These are phyloP conservation scores for Oryza meyeriana DNA, from an alignment of 176 grass and related monocot species.

Conservation along the genomic window DNA sequence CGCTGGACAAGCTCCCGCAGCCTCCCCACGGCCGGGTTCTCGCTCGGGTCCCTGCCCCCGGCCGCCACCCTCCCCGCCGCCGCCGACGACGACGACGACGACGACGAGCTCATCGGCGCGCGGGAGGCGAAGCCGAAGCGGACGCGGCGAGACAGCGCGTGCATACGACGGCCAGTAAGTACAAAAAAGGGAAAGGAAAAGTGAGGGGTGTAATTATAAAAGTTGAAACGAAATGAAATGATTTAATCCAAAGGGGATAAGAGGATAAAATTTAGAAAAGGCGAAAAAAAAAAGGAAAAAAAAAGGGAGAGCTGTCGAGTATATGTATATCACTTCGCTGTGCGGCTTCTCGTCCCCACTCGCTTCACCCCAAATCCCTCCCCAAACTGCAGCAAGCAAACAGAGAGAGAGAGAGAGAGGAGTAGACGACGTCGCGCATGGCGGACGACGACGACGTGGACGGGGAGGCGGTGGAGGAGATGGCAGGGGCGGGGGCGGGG, in stretches of 20 bases:
- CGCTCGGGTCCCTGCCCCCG: constrained; percentile 13
- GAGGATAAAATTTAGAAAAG: background rate
- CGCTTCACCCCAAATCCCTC: constrained; percentile 4
- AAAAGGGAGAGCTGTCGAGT: constrained; percentile 35
- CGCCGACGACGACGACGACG: constrained; percentile 18
- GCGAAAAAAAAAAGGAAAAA: background rate
- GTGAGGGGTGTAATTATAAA: background rate
- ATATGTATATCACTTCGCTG: constrained; percentile 60
- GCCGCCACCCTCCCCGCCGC: constrained; percentile 21
- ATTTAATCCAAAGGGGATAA: constrained; percentile 35
- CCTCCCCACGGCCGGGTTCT: constrained; percentile 37
- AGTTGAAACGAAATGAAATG: background rate
- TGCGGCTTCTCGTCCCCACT: constrained; percentile 26
- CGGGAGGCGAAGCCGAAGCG: background rate
- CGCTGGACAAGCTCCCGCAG: constrained; percentile 46
- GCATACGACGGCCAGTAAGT: constrained; percentile 1
- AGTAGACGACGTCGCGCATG: constrained; percentile 24
- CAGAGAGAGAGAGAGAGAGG: background rate
- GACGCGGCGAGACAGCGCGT: constrained; percentile 2
- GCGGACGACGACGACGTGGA: background rate
- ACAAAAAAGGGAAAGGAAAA: background rate
- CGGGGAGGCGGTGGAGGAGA: background rate
- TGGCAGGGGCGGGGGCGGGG: background rate
- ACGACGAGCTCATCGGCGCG: background rate
- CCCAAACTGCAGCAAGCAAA: background rate